Percentiles rank a stretch among this genome's conserved stretches.
Conservation (phyloP, 768 basidiomycete species). For the Dictyophora rubrovolvata region DNA sequence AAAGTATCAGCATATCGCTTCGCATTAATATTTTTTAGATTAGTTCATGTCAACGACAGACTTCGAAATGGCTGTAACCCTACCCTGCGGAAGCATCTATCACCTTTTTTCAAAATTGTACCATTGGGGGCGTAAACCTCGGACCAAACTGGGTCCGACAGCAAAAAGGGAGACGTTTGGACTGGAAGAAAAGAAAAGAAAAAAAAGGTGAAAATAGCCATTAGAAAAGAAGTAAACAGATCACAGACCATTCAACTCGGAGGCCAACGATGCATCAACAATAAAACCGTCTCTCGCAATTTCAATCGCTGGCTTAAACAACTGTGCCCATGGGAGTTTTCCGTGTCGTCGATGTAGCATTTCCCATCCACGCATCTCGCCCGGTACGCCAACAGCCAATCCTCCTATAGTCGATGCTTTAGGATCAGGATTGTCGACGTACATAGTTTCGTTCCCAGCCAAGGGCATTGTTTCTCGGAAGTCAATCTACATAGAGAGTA, state of each 20-base stretch:
- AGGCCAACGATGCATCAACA: not conserved
- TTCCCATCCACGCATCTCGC: conserved; percentile 38
- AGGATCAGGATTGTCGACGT: conserved; percentile 17
- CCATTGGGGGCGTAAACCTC: conserved; percentile 22
- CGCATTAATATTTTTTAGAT: not conserved
- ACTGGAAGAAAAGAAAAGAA: not conserved
- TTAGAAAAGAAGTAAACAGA: not conserved
- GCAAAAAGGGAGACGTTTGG: conserved; percentile 1
- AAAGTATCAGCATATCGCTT: conserved; percentile 19
- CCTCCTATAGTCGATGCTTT: conserved; percentile 36
- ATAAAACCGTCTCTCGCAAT: conserved; percentile 21
- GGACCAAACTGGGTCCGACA: conserved; percentile 18
- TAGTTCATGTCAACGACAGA: not conserved
- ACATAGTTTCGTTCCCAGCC: conserved; percentile 30
- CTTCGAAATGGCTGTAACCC: not conserved
- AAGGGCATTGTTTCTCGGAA: conserved; percentile 38
- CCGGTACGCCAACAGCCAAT: conserved; percentile 38
- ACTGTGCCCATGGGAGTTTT: conserved; percentile 32
- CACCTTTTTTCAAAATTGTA: conserved; percentile 13
- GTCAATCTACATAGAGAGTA: conserved; percentile 25
- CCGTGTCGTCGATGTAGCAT: conserved; percentile 35
- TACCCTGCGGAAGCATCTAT: conserved; percentile 16
- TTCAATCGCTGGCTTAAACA: conserved; percentile 33
- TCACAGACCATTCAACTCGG: not conserved
- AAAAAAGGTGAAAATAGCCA: not conserved